Percentiles rank a stretch among this genome's conserved stretches.
Conservation (phyloP, 176 grass and related monocot genomes). For the Carex pumila region DNA sequence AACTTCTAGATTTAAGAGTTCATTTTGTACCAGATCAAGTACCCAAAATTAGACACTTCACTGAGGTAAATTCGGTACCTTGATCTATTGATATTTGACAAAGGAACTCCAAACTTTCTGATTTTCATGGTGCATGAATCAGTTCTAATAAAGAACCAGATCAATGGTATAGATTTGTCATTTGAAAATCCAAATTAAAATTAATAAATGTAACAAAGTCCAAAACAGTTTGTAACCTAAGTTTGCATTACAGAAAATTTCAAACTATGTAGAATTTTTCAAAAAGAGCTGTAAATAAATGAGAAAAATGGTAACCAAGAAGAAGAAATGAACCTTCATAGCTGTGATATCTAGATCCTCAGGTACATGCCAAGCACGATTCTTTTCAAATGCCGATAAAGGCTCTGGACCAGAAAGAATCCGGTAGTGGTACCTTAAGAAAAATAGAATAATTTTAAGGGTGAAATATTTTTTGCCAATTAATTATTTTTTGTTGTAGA, state of each 20-base stretch:
- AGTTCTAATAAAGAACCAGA: background rate
- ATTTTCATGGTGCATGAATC: background rate
- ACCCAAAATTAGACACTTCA: background rate
- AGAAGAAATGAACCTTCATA: constrained; percentile 54
- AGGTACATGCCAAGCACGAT: constrained; percentile 68
- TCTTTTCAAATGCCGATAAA: constrained; percentile 77
- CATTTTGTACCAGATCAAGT: background rate
- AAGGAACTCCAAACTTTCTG: background rate
- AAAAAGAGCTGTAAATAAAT: constrained; percentile 17
- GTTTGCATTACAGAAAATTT: background rate
- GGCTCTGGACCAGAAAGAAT: constrained; percentile 71
- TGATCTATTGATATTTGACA: background rate
- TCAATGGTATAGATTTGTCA: background rate
- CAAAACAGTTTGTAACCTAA: background rate
- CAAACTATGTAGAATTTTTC: background rate
- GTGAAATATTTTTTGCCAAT: background rate
- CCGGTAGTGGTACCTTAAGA: constrained; percentile 79
- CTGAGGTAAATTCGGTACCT: background rate
- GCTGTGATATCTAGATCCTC: constrained; percentile 62
- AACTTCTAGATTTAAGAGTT: background rate
- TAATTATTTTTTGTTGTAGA: background rate
- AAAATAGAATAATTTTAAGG: background rate
- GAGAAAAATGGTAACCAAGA: background rate
- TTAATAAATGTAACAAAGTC: background rate
- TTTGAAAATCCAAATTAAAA: background rate